These are phyloP conservation scores for Cicer yamashitae DNA, from an alignment of 306 rosid genomes.

Conservation along the genomic window DNA sequence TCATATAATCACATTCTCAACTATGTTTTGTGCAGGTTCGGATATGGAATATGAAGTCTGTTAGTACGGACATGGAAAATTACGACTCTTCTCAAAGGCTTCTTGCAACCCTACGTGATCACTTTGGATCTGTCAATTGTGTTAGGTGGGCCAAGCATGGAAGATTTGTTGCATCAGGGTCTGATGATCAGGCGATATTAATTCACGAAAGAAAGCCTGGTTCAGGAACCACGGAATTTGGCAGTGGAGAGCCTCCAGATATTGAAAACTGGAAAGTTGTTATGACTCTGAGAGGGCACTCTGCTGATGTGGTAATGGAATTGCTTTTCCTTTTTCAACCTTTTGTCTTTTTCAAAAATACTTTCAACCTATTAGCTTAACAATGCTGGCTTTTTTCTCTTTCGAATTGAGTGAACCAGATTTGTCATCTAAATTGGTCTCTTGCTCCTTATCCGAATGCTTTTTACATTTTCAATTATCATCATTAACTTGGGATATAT, in stretches of 20 bases:
- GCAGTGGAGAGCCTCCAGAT: conserved; percentile 98
- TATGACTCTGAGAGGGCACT: conserved; percentile 96
- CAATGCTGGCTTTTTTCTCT: conserved; percentile 35
- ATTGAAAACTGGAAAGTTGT: conserved; percentile 98
- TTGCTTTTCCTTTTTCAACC: conserved; percentile 49
- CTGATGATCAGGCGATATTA: conserved; percentile 94
- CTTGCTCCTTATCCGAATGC: conserved; percentile 21
- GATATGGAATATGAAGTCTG: conserved; percentile 96
- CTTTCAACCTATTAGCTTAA: conserved; percentile 20
- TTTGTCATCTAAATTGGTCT: conserved; percentile 27
- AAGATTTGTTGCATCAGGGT: conserved; percentile 88
- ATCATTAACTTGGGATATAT: conserved; percentile 62
- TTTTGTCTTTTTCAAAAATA: conserved; percentile 13
- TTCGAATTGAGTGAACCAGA: conserved; percentile 6
- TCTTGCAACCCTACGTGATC: conserved; percentile 97
- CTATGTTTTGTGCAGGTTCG: conserved; percentile 72
- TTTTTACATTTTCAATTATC: conserved; percentile 40
- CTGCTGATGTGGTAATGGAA: conserved; percentile 96
- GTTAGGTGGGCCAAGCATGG: conserved; percentile 99
- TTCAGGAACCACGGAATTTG: conserved; percentile 97
- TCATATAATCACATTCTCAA: not conserved
- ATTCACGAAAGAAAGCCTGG: conserved; percentile 99
- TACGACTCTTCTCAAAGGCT: conserved; percentile 81
- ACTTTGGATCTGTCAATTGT: conserved; percentile 97
- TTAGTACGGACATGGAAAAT: conserved; percentile 61